Percentiles rank a stretch among this genome's conserved stretches.
phyloP scores from a whole-genome alignment of 352 stramenopile species.

The Phytophthora tentaculata region DNA sequence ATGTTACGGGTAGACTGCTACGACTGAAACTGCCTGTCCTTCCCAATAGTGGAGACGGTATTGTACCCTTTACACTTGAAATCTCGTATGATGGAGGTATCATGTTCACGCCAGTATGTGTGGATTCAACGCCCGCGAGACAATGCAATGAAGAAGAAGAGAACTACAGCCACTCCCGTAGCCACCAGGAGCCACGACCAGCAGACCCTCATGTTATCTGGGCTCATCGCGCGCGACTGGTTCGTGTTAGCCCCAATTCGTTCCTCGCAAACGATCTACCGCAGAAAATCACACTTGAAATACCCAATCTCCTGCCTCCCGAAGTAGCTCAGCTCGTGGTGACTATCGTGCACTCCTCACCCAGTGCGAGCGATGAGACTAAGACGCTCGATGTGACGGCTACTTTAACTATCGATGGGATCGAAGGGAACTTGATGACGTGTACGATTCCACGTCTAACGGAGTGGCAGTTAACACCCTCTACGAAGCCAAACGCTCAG shows the following conservation, averaged over 20 bases:
- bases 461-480: slow-evolving; percentile 41
- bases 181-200: slow-evolving; percentile 1
- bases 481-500: slow-evolving; percentile 8
- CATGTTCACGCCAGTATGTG: slow-evolving; percentile 47
- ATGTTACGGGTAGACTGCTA: slow-evolving; percentile 23
- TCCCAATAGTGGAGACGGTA: slow-evolving; percentile 10
- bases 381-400: slow-evolving; percentile 18
- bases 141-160: slow-evolving; percentile 14
- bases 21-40: slow-evolving; percentile 41
- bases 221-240: slow-evolving; percentile 51
- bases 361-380: slow-evolving; percentile 1
- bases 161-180: slow-evolving; percentile 9
- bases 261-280: slow-evolving; percentile 48
- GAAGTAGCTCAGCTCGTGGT: slow-evolving; percentile 23
- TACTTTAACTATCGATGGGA: slow-evolving; percentile 31
- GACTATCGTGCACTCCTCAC: slow-evolving; percentile 15
- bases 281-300: slow-evolving; percentile 46
- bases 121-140: slow-evolving; percentile 25
- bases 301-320: slow-evolving; percentile 38
- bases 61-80: slow-evolving; percentile 49
- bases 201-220: slow-evolving; percentile 40
- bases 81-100: slow-evolving; percentile 65
- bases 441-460: slow-evolving; percentile 49
- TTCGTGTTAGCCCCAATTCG: slow-evolving; percentile 57
- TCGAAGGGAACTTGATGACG: slow-evolving; percentile 35